phyloP scores from a whole-genome alignment of 2,329 filamentous ascomycete genomes.

The Claviceps sp. region DNA sequence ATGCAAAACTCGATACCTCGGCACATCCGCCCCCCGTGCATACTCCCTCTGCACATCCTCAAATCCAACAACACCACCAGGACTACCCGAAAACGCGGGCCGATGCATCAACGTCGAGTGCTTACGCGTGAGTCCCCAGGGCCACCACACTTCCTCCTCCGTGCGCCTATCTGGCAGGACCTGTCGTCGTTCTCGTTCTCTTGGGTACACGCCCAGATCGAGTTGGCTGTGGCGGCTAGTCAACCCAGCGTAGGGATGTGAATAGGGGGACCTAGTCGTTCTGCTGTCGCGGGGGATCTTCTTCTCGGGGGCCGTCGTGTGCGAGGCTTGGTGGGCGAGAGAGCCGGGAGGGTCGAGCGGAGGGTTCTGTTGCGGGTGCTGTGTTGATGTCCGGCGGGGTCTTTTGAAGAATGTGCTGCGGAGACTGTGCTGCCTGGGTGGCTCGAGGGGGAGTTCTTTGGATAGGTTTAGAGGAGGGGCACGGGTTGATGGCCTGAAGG shows the following conservation, averaged over 20 bases:
- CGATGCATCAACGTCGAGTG: slow-evolving; percentile 5
- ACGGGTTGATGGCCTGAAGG: background rate
- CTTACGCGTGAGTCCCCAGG: background rate
- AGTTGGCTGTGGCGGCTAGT: background rate
- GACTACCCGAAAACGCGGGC: slow-evolving; percentile 3
- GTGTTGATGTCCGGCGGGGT: background rate
- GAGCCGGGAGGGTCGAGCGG: background rate
- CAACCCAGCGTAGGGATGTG: background rate
- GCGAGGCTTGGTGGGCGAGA: background rate
- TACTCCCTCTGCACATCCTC: too few relatives aligned
- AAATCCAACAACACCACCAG: too few relatives aligned
- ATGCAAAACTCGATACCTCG: slow-evolving; percentile 40
- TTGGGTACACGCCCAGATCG: background rate
- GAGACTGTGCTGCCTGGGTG: slow-evolving; percentile 7
- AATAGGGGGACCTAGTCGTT: background rate
- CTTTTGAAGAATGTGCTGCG: slow-evolving; percentile 3
- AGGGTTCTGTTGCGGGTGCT: background rate
- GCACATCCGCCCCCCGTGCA: background rate
- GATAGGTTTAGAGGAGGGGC: slow-evolving; percentile 5
- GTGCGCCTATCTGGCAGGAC: background rate
- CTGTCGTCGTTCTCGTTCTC: background rate
- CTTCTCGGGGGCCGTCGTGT: background rate
- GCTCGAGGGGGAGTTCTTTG: slow-evolving; percentile 8
- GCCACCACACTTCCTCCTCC: too few relatives aligned
- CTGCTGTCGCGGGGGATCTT: background rate